A percentile compares a stretch with the other conserved stretches of the same genome.
Evolutionary conservation across 257 asterid genomes (phyloP).

Genomic region (Nicotiana knightiana): DNA sequence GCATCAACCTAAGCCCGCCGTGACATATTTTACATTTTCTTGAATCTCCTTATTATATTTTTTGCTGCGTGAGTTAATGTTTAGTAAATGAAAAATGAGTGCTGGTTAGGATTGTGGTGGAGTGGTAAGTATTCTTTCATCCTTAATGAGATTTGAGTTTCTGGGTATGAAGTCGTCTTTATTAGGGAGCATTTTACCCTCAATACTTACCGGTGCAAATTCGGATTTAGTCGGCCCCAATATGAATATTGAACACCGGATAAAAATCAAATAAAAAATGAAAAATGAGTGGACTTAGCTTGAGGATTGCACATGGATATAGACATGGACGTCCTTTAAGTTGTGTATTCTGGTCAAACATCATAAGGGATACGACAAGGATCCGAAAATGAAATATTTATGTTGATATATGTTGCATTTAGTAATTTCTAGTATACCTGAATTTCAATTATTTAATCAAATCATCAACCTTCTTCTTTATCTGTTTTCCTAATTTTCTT

Average conservation of each 20-base stretch:
- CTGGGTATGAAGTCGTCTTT: too few relatives aligned
- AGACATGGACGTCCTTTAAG: neutral
- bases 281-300: neutral
- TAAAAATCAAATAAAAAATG: neutral
- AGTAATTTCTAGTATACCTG: neutral
- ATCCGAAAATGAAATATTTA: neutral
- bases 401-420: neutral
- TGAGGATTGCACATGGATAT: neutral
- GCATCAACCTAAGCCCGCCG: too few relatives aligned
- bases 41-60: neutral
- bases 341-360: conserved; percentile 4
- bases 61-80: too few relatives aligned
- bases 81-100: too few relatives aligned
- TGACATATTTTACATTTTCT: neutral
- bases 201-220: fast-evolving
- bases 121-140: too few relatives aligned
- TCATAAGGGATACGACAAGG: conserved; percentile 3
- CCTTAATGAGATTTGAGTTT: too few relatives aligned
- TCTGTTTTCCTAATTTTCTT: neutral
- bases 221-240: neutral
- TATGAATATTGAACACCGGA: fast-evolving
- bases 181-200: too few relatives aligned
- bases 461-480: neutral
- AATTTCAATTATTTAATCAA: neutral
- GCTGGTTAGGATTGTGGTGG: fast-evolving